phyloP scores from a whole-genome alignment of 805 yeast genomes.

The Lipomyces yamanashiensis region DNA sequence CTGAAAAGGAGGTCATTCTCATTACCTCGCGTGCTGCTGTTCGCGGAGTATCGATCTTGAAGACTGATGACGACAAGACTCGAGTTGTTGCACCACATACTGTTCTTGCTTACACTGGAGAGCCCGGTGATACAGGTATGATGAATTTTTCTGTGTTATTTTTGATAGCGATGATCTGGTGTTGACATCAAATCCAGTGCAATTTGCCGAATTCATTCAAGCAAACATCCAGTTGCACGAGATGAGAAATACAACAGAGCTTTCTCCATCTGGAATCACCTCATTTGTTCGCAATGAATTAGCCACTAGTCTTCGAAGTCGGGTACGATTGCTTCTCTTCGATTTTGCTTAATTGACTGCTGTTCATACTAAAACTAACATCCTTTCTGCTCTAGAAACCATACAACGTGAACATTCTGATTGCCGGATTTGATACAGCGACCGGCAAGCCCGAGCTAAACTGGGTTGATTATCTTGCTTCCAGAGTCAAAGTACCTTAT shows the following conservation, averaged over 20 bases:
- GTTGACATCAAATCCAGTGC: slow-evolving; percentile 25
- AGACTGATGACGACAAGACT: slow-evolving; percentile 80
- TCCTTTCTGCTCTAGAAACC: slow-evolving; percentile 59
- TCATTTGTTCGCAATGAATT: slow-evolving; percentile 85
- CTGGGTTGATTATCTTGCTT: slow-evolving; percentile 94
- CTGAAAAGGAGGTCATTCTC: slow-evolving; percentile 76
- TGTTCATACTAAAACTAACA: background rate
- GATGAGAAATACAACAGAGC: slow-evolving; percentile 81
- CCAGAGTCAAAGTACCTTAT: slow-evolving; percentile 87
- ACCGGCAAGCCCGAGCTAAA: slow-evolving; percentile 67
- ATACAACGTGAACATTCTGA: slow-evolving; percentile 86
- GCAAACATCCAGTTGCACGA: slow-evolving; percentile 88
- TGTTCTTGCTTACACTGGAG: slow-evolving; percentile 90
- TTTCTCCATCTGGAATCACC: slow-evolving; percentile 85
- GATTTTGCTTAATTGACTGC: background rate
- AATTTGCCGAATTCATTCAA: slow-evolving; percentile 91
- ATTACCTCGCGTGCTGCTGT: slow-evolving; percentile 96
- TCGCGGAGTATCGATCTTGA: slow-evolving; percentile 83
- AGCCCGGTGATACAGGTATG: slow-evolving; percentile 83
- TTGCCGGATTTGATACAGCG: slow-evolving; percentile 79
- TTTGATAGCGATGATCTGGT: background rate
- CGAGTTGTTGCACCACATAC: slow-evolving; percentile 73
- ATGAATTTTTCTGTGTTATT: background rate
- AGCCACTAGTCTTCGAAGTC: slow-evolving; percentile 86
- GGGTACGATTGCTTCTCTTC: slow-evolving; percentile 45